phyloP scores from a whole-genome alignment of 2,329 filamentous ascomycete species.

The Fusarium longipes region DNA sequence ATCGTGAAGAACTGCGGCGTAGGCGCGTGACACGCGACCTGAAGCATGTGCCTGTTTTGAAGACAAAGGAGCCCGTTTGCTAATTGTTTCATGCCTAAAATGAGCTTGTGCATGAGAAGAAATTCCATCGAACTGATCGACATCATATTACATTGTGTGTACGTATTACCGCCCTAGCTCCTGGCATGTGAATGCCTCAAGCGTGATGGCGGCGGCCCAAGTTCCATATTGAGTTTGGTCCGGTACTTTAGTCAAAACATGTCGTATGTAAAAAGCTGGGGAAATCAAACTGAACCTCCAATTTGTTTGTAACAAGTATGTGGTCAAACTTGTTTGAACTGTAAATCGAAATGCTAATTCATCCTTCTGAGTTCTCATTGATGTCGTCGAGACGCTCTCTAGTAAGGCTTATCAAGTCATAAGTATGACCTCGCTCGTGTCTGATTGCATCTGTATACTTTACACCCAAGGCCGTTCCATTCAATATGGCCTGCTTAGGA shows the following conservation, averaged over 20 bases:
- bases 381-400: not conserved
- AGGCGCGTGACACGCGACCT: constrained; percentile 23
- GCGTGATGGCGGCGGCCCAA: constrained; percentile 29
- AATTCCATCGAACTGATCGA: constrained; percentile 23
- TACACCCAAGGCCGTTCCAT: not conserved
- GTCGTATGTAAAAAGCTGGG: constrained; percentile 35
- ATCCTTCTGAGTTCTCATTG: not conserved
- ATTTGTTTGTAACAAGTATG: not conserved
- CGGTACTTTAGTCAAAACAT: constrained; percentile 17
- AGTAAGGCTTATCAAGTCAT: not conserved
- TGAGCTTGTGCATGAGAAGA: constrained; percentile 26
- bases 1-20: constrained; percentile 15
- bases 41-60: constrained; percentile 29
- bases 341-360: not conserved
- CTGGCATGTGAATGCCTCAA: constrained; percentile 38
- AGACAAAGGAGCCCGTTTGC: constrained; percentile 2
- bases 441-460: not conserved
- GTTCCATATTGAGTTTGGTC: constrained; percentile 40
- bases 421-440: not conserved
- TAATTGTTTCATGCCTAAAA: constrained; percentile 4
- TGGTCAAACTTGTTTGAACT: not conserved
- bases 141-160: constrained; percentile 7
- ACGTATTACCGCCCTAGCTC: constrained; percentile 7
- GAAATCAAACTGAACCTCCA: constrained; percentile 25
- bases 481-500: not conserved